These are phyloP conservation scores for Globisporangium cystogenes DNA, from an alignment of 352 stramenopile genomes.

Conservation along the genomic window DNA sequence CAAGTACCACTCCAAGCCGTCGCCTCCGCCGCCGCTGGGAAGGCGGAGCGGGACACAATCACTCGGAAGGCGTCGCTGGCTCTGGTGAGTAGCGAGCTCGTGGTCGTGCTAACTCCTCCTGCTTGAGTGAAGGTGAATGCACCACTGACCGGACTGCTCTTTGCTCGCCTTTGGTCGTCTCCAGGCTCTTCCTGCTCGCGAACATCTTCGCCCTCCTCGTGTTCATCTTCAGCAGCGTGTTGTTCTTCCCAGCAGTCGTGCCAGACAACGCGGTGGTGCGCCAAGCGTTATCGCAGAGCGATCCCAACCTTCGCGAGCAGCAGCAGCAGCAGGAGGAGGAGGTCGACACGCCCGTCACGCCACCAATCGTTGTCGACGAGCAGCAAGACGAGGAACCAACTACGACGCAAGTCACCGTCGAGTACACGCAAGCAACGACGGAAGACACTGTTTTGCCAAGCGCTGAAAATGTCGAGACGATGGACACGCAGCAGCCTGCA, in stretches of 20 bases:
- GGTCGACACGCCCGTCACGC: not conserved
- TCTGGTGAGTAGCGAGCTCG: slow-evolving; percentile 13
- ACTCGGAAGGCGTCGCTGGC: slow-evolving; percentile 7
- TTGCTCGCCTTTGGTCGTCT: not conserved
- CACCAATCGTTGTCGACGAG: not conserved
- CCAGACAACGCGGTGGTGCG: slow-evolving; percentile 25
- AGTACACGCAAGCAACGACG: not conserved
- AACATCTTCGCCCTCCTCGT: slow-evolving; percentile 37
- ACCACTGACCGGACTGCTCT: not conserved
- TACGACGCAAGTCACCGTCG: not conserved
- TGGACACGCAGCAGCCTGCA: not conserved
- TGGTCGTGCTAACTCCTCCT: not conserved
- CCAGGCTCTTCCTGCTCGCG: slow-evolving; percentile 36
- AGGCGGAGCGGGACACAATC: slow-evolving; percentile 1
- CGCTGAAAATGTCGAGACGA: not conserved
- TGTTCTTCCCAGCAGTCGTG: slow-evolving; percentile 35
- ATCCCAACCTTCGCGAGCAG: slow-evolving; percentile 8
- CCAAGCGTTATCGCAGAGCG: slow-evolving; percentile 28
- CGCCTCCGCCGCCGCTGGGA: not conserved
- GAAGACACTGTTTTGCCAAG: not conserved
- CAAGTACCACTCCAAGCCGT: slow-evolving; percentile 13
- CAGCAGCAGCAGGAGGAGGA: slow-evolving; percentile 7
- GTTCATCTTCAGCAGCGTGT: slow-evolving; percentile 54
- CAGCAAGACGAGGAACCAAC: not conserved
- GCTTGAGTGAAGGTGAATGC: not conserved